Conservation (phyloP, 2,329 filamentous ascomycete genomes). For the Fusarium newnesense region DNA sequence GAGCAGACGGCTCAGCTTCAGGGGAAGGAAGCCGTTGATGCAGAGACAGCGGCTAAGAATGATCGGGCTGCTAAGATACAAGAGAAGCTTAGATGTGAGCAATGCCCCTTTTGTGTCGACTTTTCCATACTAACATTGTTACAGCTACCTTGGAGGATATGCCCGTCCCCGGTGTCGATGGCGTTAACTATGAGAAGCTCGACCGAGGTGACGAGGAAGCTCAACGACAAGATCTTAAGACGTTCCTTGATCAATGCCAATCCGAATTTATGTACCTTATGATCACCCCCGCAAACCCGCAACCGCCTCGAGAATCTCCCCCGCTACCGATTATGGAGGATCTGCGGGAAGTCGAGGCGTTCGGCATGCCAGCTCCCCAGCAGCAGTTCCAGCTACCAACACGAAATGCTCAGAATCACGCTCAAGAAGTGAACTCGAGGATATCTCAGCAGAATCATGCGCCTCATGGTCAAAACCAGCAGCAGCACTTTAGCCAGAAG, state of each 20-base stretch:
- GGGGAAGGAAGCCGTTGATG: slow-evolving; percentile 51
- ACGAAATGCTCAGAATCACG: slow-evolving; percentile 65
- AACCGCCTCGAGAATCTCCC: slow-evolving; percentile 71
- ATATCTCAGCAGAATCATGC: slow-evolving; percentile 70
- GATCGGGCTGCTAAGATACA: slow-evolving; percentile 64
- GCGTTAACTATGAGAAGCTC: slow-evolving; percentile 57
- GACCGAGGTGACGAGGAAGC: slow-evolving; percentile 59
- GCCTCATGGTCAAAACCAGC: slow-evolving; percentile 58
- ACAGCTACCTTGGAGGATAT: slow-evolving; percentile 57
- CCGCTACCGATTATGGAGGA: slow-evolving; percentile 69
- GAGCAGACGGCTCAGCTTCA: slow-evolving; percentile 81
- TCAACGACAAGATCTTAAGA: slow-evolving; percentile 65
- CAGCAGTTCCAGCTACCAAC: slow-evolving; percentile 53
- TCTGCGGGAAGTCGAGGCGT: slow-evolving; percentile 65
- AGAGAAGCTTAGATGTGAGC: slow-evolving; percentile 65
- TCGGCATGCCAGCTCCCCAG: slow-evolving; percentile 57
- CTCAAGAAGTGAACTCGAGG: slow-evolving; percentile 63
- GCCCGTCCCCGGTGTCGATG: slow-evolving; percentile 56
- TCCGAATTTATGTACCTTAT: slow-evolving; percentile 75
- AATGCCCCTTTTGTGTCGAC: slow-evolving; percentile 14
- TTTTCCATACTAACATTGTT: slow-evolving; percentile 24
- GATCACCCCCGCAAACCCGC: slow-evolving; percentile 73
- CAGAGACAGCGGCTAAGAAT: slow-evolving; percentile 58
- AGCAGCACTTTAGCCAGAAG: slow-evolving; percentile 49
- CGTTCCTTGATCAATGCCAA: slow-evolving; percentile 72